phyloP scores from a whole-genome alignment of 441 rosid species.

The Rhodomyrtus psidioides region DNA sequence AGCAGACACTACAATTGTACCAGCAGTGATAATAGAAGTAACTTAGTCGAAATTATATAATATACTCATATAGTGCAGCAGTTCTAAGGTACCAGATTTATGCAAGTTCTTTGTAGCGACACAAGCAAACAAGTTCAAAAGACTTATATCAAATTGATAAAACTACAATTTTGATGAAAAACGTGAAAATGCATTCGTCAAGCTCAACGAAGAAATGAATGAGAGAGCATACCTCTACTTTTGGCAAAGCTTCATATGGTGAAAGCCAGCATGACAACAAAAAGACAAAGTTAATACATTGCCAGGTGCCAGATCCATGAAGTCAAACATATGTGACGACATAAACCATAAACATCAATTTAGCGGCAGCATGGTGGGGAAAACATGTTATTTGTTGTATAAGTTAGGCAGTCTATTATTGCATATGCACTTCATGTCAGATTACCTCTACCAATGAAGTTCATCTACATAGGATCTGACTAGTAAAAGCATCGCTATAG shows the following conservation, averaged over 20 bases:
- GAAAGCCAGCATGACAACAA: conserved; percentile 16
- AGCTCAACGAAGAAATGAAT: not conserved
- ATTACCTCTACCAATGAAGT: not conserved
- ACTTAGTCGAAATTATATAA: not conserved
- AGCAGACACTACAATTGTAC: not conserved
- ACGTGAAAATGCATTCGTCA: not conserved
- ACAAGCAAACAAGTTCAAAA: not conserved
- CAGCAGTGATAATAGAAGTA: not conserved
- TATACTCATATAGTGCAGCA: not conserved
- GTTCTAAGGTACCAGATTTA: not conserved
- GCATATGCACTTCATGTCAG: not conserved
- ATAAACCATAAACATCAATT: not conserved
- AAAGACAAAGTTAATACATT: conserved; percentile 5
- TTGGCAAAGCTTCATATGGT: conserved; percentile 71
- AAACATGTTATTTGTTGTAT: not conserved
- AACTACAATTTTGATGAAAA: not conserved
- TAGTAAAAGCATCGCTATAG: not conserved
- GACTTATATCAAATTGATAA: not conserved
- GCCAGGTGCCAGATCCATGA: not conserved
- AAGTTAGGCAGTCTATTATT: not conserved
- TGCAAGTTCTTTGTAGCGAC: not conserved
- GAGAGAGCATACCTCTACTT: conserved; percentile 52
- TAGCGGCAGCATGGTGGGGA: not conserved
- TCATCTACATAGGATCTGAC: not conserved
- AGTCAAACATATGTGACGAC: not conserved